A percentile compares a stretch with the other conserved stretches of the same genome.
Conservation (phyloP, 139 green algal species). For the Parachlorella kessleri region DNA sequence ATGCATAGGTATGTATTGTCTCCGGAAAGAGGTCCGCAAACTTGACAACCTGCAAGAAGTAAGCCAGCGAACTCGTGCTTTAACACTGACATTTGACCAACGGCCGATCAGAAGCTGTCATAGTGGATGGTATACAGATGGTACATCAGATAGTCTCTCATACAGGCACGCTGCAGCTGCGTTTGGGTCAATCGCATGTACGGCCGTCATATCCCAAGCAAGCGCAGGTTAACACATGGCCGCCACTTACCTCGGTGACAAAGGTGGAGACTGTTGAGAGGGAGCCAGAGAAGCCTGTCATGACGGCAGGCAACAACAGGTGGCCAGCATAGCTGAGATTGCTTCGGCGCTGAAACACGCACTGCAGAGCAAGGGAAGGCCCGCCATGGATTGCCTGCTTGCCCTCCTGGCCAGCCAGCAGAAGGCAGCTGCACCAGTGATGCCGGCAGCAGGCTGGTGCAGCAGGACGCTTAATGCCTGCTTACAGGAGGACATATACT, state of each 20-base stretch:
- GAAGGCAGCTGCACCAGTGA: no score
- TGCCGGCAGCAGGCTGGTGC: no score
- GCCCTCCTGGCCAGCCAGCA: no score
- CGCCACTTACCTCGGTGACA: slow-evolving; percentile 67
- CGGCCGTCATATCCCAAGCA: no score
- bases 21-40: slow-evolving; percentile 40
- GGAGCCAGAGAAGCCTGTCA: slow-evolving; percentile 65
- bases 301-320: slow-evolving; percentile 30
- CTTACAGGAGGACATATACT: no score
- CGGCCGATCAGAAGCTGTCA: no score
- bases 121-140: neutral
- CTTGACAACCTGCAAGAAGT: slow-evolving; percentile 11
- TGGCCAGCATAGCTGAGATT: slow-evolving; percentile 42
- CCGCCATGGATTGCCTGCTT: no score
- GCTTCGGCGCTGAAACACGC: slow-evolving; percentile 13
- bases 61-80: no score
- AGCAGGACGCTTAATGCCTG: no score
- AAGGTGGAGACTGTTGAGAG: slow-evolving; percentile 85
- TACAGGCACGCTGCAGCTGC: neutral
- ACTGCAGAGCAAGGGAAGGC: no score
- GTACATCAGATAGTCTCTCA: neutral
- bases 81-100: no score
- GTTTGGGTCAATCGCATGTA: neutral
- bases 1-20: slow-evolving; percentile 42
- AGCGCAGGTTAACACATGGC: neutral